Percentiles rank a stretch among this genome's conserved stretches.
These are phyloP conservation scores for Rhodotorula sp. DNA, from an alignment of 1,284 basidiomycete genomes.

Conservation along the genomic window DNA sequence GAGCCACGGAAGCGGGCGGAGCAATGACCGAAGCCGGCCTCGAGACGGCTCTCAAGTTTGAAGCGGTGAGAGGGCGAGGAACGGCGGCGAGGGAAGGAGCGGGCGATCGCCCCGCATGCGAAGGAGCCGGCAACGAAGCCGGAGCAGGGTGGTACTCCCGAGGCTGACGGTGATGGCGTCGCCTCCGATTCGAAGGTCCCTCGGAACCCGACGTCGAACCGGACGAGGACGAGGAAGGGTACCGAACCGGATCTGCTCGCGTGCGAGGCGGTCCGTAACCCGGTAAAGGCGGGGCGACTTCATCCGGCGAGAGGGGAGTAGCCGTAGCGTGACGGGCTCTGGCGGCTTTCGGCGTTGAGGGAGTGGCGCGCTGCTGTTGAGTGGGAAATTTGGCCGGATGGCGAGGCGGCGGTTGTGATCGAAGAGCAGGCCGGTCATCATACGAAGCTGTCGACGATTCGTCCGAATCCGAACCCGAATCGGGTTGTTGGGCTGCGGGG, in stretches of 20 bases:
- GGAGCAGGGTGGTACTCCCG: constrained; percentile 8
- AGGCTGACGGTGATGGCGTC: not conserved
- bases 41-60: constrained; percentile 1
- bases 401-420: not conserved
- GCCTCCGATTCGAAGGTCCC: not conserved
- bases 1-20: not conserved
- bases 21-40: not conserved
- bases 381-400: not conserved
- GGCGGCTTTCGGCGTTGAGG: not conserved
- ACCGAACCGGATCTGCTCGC: constrained; percentile 7
- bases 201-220: not conserved
- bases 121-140: not conserved
- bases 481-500: no score
- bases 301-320: constrained; percentile 4
- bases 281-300: constrained; percentile 31
- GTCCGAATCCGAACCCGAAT: no score
- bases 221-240: not conserved
- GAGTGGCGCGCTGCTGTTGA: not conserved
- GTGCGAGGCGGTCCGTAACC: constrained; percentile 38
- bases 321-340: not conserved
- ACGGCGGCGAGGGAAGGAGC: not conserved
- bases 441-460: no score
- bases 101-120: not conserved
- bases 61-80: not conserved
- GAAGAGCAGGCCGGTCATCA: not conserved